Evolutionary conservation across 2,329 filamentous ascomycete genomes (phyloP).

Genomic region (Neopestalotiopsis rosae): DNA sequence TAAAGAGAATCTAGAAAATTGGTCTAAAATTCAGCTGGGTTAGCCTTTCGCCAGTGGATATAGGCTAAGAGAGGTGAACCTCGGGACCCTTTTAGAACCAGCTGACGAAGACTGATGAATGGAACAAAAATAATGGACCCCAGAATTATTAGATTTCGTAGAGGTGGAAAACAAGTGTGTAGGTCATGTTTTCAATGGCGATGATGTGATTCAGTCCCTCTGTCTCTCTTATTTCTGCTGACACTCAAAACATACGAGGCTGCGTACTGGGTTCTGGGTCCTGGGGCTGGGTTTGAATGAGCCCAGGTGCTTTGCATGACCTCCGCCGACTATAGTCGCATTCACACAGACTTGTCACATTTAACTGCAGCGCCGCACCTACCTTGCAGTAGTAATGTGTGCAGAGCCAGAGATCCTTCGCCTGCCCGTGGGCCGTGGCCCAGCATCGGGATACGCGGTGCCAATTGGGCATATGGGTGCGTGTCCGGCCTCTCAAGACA

Average conservation of each 20-base stretch:
- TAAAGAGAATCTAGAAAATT: background rate
- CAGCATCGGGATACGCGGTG: background rate
- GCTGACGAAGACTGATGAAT: background rate
- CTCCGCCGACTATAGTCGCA: background rate
- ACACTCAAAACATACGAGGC: background rate
- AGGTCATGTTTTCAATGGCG: background rate
- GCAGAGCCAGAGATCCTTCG: background rate
- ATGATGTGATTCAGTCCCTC: background rate
- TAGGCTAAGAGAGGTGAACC: conserved; percentile 4
- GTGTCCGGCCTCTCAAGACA: background rate
- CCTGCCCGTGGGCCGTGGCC: background rate
- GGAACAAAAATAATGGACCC: background rate
- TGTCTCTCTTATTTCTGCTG: background rate
- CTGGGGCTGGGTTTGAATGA: background rate
- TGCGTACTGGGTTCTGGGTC: background rate
- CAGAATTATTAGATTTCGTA: background rate
- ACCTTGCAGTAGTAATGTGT: background rate
- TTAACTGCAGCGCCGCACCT: background rate
- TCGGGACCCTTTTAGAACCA: conserved; percentile 2
- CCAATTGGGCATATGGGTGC: background rate
- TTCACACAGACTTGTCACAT: conserved; percentile 3
- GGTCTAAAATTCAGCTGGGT: background rate
- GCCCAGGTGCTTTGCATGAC: background rate
- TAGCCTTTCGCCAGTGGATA: conserved; percentile 7
- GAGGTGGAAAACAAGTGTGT: background rate